Conservation (phyloP, 129 eudicot species). For the Tagetes erecta region DNA sequence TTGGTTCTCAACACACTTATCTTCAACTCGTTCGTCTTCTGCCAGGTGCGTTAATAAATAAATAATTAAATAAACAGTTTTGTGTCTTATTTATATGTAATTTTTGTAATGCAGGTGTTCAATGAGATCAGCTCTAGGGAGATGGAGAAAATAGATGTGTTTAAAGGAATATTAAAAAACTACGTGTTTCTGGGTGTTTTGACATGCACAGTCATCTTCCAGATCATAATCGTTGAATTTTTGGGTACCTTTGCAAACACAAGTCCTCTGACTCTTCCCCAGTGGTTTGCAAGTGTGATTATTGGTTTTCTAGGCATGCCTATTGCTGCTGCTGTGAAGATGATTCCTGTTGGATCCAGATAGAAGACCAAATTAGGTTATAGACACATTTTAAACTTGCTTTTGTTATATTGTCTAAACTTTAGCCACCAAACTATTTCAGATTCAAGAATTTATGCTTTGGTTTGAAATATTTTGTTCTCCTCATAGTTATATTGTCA, state of each 20-base stretch:
- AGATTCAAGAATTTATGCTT: background rate
- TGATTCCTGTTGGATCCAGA: slow-evolving; percentile 73
- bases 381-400: background rate
- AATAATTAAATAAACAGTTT: background rate
- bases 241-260: slow-evolving; percentile 92
- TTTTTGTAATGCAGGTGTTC: slow-evolving; percentile 59
- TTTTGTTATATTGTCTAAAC: background rate
- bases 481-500: background rate
- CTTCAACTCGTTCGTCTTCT: slow-evolving; percentile 87
- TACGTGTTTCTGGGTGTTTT: slow-evolving; percentile 77
- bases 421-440: background rate
- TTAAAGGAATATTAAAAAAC: slow-evolving; percentile 74
- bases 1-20: slow-evolving; percentile 80
- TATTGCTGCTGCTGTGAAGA: slow-evolving; percentile 77
- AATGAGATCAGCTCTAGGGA: slow-evolving; percentile 88
- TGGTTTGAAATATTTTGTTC: background rate
- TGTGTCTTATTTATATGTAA: background rate
- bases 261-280: slow-evolving; percentile 60
- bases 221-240: slow-evolving; percentile 64
- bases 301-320: slow-evolving; percentile 91
- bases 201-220: slow-evolving; percentile 65
- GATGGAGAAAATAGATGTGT: slow-evolving; percentile 89
- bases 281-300: slow-evolving; percentile 68
- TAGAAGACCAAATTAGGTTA: slow-evolving; percentile 1
- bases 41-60: slow-evolving; percentile 56